Conservation (phyloP, 371 early-diverging fungal genomes). For the Circinella minor region DNA sequence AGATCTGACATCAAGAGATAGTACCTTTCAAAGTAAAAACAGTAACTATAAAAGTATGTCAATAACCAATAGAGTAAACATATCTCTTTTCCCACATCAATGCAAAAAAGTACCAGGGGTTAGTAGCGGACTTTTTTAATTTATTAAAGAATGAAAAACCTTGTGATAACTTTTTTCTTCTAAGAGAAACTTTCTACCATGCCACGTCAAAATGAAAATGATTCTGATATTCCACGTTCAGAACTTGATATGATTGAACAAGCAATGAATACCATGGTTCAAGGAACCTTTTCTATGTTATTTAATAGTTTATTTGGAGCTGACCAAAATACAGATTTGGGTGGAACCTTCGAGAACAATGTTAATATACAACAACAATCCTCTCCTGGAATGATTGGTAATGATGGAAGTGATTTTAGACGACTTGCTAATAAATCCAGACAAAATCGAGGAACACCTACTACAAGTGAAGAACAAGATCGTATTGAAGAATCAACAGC, state of each 20-base stretch:
- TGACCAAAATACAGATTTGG: not conserved
- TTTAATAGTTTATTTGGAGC: constrained; percentile 33
- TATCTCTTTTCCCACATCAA: too few relatives aligned
- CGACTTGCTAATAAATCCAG: constrained; percentile 35
- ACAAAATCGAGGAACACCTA: constrained; percentile 17
- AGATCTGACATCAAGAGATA: too few relatives aligned
- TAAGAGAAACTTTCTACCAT: not conserved
- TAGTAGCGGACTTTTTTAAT: too few relatives aligned
- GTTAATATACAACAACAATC: constrained; percentile 1
- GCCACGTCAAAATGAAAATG: constrained; percentile 8
- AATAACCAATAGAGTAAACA: too few relatives aligned
- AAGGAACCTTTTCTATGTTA: constrained; percentile 34
- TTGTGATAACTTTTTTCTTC: too few relatives aligned
- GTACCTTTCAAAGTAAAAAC: too few relatives aligned
- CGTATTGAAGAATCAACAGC: not conserved
- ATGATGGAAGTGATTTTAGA: constrained; percentile 44
- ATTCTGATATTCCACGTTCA: constrained; percentile 20
- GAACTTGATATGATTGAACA: constrained; percentile 42
- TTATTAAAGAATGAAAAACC: too few relatives aligned
- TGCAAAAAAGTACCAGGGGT: too few relatives aligned
- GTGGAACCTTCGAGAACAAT: not conserved
- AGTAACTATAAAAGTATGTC: too few relatives aligned
- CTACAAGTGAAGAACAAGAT: constrained; percentile 9
- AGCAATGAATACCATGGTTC: constrained; percentile 42
- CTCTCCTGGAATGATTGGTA: not conserved